phyloP scores from a whole-genome alignment of 371 early-diverging fungal species.

The Entomophthora muscae region DNA sequence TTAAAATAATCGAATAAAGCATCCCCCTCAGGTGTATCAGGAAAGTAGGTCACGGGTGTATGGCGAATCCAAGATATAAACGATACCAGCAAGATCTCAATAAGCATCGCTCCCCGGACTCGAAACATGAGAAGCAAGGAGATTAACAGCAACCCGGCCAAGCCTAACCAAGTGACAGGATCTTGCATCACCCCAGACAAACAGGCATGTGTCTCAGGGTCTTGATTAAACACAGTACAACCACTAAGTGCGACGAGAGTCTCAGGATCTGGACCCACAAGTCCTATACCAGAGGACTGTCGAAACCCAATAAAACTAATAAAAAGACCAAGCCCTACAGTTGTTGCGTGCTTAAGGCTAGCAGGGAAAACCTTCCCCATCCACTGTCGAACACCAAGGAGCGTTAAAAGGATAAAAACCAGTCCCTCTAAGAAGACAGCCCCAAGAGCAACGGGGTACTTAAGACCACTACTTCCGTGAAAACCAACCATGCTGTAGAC shows the following conservation, averaged over 20 bases:
- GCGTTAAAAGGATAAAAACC: conserved; percentile 45
- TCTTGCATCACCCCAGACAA: conserved; percentile 36
- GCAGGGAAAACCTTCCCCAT: conserved; percentile 49
- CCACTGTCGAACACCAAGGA: conserved; percentile 60
- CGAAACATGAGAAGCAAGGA: conserved; percentile 36
- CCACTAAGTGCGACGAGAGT: conserved; percentile 54
- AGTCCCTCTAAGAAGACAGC: conserved; percentile 67
- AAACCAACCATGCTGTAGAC: conserved; percentile 61
- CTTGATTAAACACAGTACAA: conserved; percentile 31
- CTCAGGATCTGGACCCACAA: conserved; percentile 31
- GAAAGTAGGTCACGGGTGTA: conserved; percentile 54
- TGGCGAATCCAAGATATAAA: conserved; percentile 46
- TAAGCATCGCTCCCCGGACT: conserved; percentile 50
- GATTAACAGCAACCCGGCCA: conserved; percentile 51
- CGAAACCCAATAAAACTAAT: conserved; percentile 57
- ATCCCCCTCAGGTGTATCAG: conserved; percentile 39
- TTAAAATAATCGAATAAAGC: conserved; percentile 48
- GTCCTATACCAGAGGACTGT: conserved; percentile 55
- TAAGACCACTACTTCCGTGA: conserved; percentile 47
- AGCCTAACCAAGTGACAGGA: conserved; percentile 49
- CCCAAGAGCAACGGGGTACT: conserved; percentile 48
- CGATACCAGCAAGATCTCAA: conserved; percentile 47
- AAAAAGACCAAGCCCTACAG: conserved; percentile 59
- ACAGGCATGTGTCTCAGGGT: conserved; percentile 28
- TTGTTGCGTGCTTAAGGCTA: conserved; percentile 50